These are phyloP conservation scores for Rhizopus sp. DNA, from an alignment of 371 early-diverging fungal species.

Conservation along the genomic window DNA sequence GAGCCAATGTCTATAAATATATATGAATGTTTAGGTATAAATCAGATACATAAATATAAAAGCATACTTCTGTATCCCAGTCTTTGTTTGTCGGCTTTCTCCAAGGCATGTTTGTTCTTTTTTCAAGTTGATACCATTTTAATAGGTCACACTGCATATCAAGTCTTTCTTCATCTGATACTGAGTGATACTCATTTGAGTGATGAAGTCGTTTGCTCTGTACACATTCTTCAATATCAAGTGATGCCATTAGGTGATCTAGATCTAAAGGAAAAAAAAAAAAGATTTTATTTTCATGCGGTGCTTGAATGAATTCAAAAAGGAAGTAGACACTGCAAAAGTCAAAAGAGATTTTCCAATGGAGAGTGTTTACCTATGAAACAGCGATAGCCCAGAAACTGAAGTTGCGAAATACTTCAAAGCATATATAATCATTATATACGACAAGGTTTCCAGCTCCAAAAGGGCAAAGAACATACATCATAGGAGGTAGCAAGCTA, in stretches of 20 bases:
- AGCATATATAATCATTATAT: no score
- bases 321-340: background rate
- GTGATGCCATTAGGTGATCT: background rate
- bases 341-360: no score
- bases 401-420: no score
- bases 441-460: no score
- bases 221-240: conserved; percentile 41
- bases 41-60: background rate
- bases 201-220: conserved; percentile 32
- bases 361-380: no score
- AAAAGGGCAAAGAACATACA: no score
- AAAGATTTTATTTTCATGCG: background rate
- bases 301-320: background rate
- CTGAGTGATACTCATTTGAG: conserved; percentile 31
- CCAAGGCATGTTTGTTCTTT: conserved; percentile 75
- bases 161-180: conserved; percentile 27
- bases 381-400: no score
- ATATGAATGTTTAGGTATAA: background rate
- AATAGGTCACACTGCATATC: conserved; percentile 54
- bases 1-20: conserved; percentile 36
- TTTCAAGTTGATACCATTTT: conserved; percentile 65
- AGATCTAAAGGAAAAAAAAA: background rate
- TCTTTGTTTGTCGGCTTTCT: conserved; percentile 37
- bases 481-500: background rate
- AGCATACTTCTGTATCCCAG: conserved; percentile 27